Base-by-base conservation (phyloP, 208 protist genomes). In the Acanthamoeba triangularis region DNA sequence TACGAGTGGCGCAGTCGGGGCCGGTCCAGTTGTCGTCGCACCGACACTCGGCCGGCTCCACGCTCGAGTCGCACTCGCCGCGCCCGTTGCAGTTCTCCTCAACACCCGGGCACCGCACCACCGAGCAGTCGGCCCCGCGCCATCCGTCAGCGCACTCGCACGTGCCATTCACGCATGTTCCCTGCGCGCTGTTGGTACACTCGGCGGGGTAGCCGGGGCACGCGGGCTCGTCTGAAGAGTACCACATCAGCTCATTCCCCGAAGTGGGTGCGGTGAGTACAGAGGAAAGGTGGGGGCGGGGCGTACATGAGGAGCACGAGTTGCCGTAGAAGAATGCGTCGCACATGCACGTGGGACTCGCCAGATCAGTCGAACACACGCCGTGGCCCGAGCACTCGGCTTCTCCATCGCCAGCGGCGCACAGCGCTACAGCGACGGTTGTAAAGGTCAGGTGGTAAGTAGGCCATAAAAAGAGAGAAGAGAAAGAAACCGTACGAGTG, bases 41-140 rank as follows among this genome's bases (percentile, higher is more conserved):
- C 20, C 33, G 35, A 18, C 74, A 84, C 44, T 52, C 41, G 23
- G 74, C 74, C 20, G 74, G 74, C 35, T 28, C 23, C 74, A 84
- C 74, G 74, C 74, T 84, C 14, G n/a, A 7, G 33, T 84, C 37
- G 44, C 74, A 84, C 20, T 44, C 16, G 44, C 74, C 74, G n/a
- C 65, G 65, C 65, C 74, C 74, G 44, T 84, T 84, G 74, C 74
- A 84, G 74, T 84, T 84, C 74, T 84, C 74, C 74, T 84, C 30
- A 10, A 3, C 74, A 18, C 74, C 41, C 3, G 74, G 74, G 23
- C 74, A 84, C 37, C 74, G 74, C 35, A 84, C 74, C 20, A 84
- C 37, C 74, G 74, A 84, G 74, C 35, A 84, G 25, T 84, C 74
- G 35, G 49, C 23, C 20, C 74, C 74, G 35, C 74, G 74, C 74